Percentiles rank a stretch among this genome's conserved stretches.
These are phyloP conservation scores for Dendrostoma leiphaemia DNA, from an alignment of 2,329 filamentous ascomycete species.

Conservation along the genomic window DNA sequence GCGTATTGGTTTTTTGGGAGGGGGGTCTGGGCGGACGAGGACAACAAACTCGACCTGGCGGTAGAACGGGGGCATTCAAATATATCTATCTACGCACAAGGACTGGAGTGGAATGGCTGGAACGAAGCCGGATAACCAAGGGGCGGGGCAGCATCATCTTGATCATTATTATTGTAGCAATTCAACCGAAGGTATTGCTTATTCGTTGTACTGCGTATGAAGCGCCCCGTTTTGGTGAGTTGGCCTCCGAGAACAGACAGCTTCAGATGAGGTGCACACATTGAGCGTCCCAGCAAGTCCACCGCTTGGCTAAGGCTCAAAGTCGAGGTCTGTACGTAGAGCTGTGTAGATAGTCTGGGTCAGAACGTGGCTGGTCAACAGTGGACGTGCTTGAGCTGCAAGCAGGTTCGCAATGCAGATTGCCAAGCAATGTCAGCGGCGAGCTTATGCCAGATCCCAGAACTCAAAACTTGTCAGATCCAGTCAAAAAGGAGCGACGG, in stretches of 20 bases:
- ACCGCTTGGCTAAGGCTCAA: no score
- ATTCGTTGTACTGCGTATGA: neutral
- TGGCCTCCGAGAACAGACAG: no score
- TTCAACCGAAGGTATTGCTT: neutral
- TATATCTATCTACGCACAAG: neutral
- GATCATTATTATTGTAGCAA: neutral
- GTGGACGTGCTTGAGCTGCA: no score
- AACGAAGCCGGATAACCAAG: neutral
- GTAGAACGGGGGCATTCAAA: neutral
- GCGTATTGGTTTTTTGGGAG: neutral
- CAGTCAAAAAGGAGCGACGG: neutral
- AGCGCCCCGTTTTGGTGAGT: neutral
- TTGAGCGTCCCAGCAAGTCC: no score
- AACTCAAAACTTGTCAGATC: neutral
- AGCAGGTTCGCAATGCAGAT: no score
- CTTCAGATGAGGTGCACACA: no score
- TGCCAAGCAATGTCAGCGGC: slow-evolving; percentile 5
- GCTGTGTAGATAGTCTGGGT: no score
- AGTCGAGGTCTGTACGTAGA: no score
- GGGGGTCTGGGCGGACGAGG: neutral
- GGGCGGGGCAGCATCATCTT: neutral
- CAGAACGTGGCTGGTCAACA: no score
- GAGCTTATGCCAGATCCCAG: neutral
- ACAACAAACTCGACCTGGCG: neutral
- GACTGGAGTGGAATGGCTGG: neutral